Evolutionary conservation across 805 yeast species (phyloP).

Genomic region (Ogataea chonburiensis): DNA sequence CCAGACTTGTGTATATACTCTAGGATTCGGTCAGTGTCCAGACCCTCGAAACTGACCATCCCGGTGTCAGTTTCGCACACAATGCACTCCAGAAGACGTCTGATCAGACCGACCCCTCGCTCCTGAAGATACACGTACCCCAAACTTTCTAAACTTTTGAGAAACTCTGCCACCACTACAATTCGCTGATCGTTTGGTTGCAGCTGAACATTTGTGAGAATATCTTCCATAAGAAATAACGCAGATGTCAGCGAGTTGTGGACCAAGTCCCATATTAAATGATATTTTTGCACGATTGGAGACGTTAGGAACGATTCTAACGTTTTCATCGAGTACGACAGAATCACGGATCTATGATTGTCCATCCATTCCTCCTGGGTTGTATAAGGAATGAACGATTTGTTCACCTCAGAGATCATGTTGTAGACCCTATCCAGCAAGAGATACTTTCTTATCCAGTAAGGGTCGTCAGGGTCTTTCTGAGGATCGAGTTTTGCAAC

Average conservation of each 20-base stretch:
- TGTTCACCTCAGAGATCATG: slow-evolving; percentile 4
- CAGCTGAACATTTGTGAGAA: slow-evolving; percentile 6
- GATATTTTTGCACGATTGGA: slow-evolving; percentile 1
- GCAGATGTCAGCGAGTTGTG: slow-evolving; percentile 5
- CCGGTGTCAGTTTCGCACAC: slow-evolving; percentile 1
- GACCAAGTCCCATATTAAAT: slow-evolving; percentile 3
- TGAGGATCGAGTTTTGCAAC: neutral
- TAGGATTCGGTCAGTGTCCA: slow-evolving; percentile 3
- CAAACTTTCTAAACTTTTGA: slow-evolving; percentile 1
- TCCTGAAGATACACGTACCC: slow-evolving; percentile 7
- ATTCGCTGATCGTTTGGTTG: slow-evolving; percentile 6
- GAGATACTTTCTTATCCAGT: slow-evolving; percentile 3
- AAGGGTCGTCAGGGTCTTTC: slow-evolving; percentile 2
- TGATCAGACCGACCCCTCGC: slow-evolving; percentile 4
- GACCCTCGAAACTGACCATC: slow-evolving; percentile 1
- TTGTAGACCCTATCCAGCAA: slow-evolving; percentile 4
- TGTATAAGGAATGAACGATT: neutral
- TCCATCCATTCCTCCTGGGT: slow-evolving; percentile 5
- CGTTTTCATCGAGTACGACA: slow-evolving; percentile 5
- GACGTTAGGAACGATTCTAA: slow-evolving; percentile 4
- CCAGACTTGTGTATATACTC: slow-evolving; percentile 2
- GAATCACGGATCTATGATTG: slow-evolving; percentile 2
- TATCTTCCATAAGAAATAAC: slow-evolving; percentile 4
- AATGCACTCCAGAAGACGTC: slow-evolving; percentile 2
- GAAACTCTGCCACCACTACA: slow-evolving; percentile 3